These are phyloP conservation scores for Nannizziopsis arthrosporioides DNA, from an alignment of 2,329 filamentous ascomycete genomes.

Conservation along the genomic window DNA sequence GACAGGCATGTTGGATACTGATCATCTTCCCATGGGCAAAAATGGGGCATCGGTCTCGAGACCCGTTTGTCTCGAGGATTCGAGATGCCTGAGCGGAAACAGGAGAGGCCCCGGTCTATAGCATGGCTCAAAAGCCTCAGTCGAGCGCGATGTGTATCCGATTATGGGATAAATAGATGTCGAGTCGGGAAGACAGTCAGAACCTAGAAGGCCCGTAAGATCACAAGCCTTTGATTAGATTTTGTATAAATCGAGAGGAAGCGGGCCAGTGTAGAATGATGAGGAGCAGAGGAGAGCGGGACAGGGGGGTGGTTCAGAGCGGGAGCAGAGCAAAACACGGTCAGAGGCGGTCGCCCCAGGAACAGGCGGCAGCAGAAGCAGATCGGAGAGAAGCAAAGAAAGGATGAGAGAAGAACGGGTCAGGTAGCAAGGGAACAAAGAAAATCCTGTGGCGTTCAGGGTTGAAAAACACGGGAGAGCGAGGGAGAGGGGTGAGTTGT, in stretches of 20 bases:
- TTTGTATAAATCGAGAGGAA: slow-evolving; percentile 10
- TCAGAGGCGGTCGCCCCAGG: slow-evolving; percentile 2
- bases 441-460: slow-evolving; percentile 3
- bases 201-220: not conserved
- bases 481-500: slow-evolving; percentile 10
- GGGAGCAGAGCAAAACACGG: slow-evolving; percentile 3
- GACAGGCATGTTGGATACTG: slow-evolving; percentile 29
- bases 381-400: slow-evolving; percentile 2
- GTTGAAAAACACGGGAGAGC: not conserved
- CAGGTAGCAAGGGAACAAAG: not conserved
- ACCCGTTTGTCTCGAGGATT: slow-evolving; percentile 23
- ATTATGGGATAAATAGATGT: slow-evolving; percentile 1
- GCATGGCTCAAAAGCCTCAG: slow-evolving; percentile 26
- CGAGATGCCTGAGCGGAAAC: slow-evolving; percentile 27
- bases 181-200: not conserved
- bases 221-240: not conserved
- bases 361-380: not conserved
- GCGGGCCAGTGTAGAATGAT: slow-evolving; percentile 12
- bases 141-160: slow-evolving; percentile 6
- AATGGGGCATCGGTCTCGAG: slow-evolving; percentile 24
- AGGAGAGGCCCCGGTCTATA: slow-evolving; percentile 23
- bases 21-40: slow-evolving; percentile 32
- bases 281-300: slow-evolving; percentile 5
- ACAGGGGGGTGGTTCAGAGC: not conserved
- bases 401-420: slow-evolving; percentile 1